These are phyloP conservation scores for Penicillium odoratum DNA, from an alignment of 495 filamentous ascomycete genomes.

Conservation along the genomic window DNA sequence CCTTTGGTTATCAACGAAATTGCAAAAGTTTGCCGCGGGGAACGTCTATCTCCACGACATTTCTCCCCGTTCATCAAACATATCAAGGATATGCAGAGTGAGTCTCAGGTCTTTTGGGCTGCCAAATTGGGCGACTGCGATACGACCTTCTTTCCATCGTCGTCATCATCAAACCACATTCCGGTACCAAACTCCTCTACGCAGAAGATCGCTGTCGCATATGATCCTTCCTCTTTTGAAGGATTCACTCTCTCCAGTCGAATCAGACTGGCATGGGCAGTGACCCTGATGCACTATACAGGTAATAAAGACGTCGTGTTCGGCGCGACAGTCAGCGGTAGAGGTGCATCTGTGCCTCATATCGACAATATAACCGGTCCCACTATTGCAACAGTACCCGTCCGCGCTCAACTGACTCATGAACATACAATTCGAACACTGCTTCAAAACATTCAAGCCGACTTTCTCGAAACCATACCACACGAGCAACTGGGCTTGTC, in stretches of 20 bases:
- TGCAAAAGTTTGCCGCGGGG: background rate
- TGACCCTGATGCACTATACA: conserved; percentile 31
- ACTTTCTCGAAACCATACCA: conserved; percentile 17
- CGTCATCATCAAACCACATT: background rate
- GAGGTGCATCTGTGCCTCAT: conserved; percentile 32
- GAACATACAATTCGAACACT: conserved; percentile 22
- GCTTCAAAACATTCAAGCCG: conserved; percentile 40
- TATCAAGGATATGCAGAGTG: too few relatives aligned
- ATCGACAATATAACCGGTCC: conserved; percentile 40
- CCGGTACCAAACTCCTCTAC: background rate
- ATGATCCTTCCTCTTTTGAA: background rate
- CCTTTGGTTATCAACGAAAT: background rate
- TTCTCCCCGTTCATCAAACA: background rate
- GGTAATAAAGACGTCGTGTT: conserved; percentile 35
- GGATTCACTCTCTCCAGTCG: background rate
- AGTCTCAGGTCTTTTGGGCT: too few relatives aligned
- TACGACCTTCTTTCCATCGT: background rate
- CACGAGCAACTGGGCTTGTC: background rate
- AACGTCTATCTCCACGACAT: background rate
- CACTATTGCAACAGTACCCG: conserved; percentile 51
- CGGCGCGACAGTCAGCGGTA: conserved; percentile 34
- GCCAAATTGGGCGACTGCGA: too few relatives aligned
- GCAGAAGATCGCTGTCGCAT: too few relatives aligned
- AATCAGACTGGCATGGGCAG: conserved; percentile 37
- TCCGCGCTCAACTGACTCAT: conserved; percentile 40